Base-by-base conservation (phyloP, 352 stramenopile genomes). In the Phytophthora rubi region DNA sequence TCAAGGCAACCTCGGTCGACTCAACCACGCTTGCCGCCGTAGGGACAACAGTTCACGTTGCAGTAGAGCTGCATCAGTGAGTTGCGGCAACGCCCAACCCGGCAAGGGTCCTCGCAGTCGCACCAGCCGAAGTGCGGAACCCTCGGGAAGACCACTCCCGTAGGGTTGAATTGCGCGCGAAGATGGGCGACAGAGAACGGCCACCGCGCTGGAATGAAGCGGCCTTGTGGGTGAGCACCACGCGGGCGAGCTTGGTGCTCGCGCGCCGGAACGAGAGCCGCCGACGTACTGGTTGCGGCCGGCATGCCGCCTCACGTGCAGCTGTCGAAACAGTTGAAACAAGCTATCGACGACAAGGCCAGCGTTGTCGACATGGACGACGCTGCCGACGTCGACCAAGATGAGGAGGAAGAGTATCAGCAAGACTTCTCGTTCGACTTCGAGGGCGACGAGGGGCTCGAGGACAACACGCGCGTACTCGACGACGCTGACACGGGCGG, bases 41-140 rank as follows among this genome's bases (percentile, higher is more conserved):
- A 68, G 0, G 42, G 52, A 15, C 53, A 68, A 15, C 61, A 56
- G 21, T 37, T 59, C 0, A n/a, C 1, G 23, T 12, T 59, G 59
- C 15, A 59, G 35, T 45, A 64, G n/a, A 51, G 8, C 1, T 65
- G 59, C 48, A 65, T 65, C 16, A 55, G 7, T 3, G 59, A 57
- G 48, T 45, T 65, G 1, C 59, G 10, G 48, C 49, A 59, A 3
- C 21, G 13, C 6, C 48, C 45, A 42, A 48, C 57, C 13, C 57
- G 59, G 26, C 33, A 53, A 8, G 48, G 48, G 4, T 1, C 10
- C 0, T 21, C 53, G 10, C 59, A 59, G 23, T 58, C 35, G 18
- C 47, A 65, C 48, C 21, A 65, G 7, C 59, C 59, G 59, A 53
- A 54, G 30, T 58, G 59, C 18, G 32, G 35, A 3, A 59, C 59